Conservation (phyloP, 1,284 basidiomycete species). For the Melampsora medusae region DNA sequence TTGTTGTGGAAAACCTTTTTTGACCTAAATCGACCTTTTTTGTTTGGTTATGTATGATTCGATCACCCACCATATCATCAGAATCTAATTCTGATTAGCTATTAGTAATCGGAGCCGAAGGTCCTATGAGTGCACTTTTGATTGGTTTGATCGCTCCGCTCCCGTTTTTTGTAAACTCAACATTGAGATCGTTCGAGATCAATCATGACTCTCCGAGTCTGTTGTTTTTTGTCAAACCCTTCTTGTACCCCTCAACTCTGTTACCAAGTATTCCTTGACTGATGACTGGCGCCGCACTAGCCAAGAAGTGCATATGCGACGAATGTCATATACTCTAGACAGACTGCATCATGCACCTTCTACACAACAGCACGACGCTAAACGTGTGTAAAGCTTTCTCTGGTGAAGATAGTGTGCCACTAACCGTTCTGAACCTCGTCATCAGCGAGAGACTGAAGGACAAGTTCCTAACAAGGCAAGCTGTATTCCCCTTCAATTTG, state of each 20-base stretch:
- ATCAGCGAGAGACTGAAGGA: slow-evolving; percentile 33
- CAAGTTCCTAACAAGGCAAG: slow-evolving; percentile 32
- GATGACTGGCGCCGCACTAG: slow-evolving; percentile 32
- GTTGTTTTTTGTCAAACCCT: too few relatives aligned
- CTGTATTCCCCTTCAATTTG: neutral
- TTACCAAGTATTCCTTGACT: too few relatives aligned
- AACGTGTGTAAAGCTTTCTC: slow-evolving; percentile 3
- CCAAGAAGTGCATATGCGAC: slow-evolving; percentile 40
- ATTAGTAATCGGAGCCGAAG: too few relatives aligned
- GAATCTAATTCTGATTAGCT: slow-evolving; percentile 59
- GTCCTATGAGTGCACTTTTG: too few relatives aligned
- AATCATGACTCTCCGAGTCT: too few relatives aligned
- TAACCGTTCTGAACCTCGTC: neutral
- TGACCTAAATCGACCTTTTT: neutral
- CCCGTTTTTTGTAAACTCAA: too few relatives aligned
- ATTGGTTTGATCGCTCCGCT: too few relatives aligned
- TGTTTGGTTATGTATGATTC: slow-evolving; percentile 62
- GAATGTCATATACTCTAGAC: slow-evolving; percentile 35
- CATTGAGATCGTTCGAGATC: too few relatives aligned
- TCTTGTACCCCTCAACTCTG: too few relatives aligned
- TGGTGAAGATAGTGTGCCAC: neutral
- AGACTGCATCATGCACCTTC: slow-evolving; percentile 41
- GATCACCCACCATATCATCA: slow-evolving; percentile 72
- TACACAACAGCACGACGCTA: slow-evolving; percentile 37
- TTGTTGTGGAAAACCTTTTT: neutral